Evolutionary conservation across 2,329 filamentous ascomycete genomes (phyloP).

Genomic region (Penicillium capsulatum): DNA sequence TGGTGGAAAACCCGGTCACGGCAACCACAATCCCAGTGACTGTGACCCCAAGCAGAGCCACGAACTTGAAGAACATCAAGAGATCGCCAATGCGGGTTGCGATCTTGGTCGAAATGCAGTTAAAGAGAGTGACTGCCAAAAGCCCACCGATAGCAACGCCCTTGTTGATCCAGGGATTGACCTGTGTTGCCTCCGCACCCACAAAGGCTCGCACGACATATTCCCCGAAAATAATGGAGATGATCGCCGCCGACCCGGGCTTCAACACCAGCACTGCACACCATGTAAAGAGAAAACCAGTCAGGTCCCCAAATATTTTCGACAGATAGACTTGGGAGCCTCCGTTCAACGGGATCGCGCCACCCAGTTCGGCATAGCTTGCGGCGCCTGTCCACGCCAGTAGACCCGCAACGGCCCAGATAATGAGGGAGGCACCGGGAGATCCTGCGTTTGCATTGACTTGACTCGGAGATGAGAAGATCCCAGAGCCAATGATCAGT

Average conservation of each 20-base stretch:
- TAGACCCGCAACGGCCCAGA: conserved; percentile 87
- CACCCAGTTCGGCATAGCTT: conserved; percentile 91
- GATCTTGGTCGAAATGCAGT: conserved; percentile 84
- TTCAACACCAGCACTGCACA: conserved; percentile 90
- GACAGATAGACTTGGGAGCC: conserved; percentile 89
- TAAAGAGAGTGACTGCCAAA: conserved; percentile 72
- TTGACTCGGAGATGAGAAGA: conserved; percentile 90
- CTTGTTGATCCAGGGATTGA: conserved; percentile 88
- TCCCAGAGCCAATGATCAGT: conserved; percentile 91
- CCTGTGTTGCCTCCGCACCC: conserved; percentile 75
- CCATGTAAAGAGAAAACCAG: conserved; percentile 95
- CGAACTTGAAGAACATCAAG: conserved; percentile 96
- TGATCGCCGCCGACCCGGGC: conserved; percentile 87
- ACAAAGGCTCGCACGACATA: conserved; percentile 87
- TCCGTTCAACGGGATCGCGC: conserved; percentile 91
- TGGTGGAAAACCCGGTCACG: conserved; percentile 72
- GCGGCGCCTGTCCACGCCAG: conserved; percentile 94
- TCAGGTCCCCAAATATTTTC: conserved; percentile 92
- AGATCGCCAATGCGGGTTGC: conserved; percentile 83
- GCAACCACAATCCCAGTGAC: conserved; percentile 87
- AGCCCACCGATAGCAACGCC: conserved; percentile 74
- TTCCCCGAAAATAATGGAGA: conserved; percentile 96
- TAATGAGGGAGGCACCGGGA: conserved; percentile 80
- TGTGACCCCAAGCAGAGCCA: conserved; percentile 81
- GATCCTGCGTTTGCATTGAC: conserved; percentile 90